A percentile compares a stretch with the other conserved stretches of the same genome.
phyloP scores from a whole-genome alignment of 148 eudicot species.

The Oxyria digyna region DNA sequence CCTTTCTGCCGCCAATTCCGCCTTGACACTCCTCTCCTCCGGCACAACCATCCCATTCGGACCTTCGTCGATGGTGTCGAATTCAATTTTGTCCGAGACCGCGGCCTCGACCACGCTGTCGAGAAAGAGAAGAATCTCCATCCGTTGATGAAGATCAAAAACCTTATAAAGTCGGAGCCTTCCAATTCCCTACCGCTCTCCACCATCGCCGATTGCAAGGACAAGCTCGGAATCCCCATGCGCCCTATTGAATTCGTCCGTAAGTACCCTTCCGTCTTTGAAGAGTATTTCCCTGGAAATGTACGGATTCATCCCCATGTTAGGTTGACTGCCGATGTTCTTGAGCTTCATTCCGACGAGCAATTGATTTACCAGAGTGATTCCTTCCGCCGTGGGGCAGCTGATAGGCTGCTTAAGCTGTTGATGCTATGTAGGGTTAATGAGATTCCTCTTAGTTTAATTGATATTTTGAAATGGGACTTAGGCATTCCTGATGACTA shows the following conservation, averaged over 20 bases:
- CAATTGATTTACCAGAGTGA: slow-evolving; percentile 32
- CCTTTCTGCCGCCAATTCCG: slow-evolving; percentile 10
- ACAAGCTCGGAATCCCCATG: slow-evolving; percentile 28
- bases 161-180: slow-evolving; percentile 53
- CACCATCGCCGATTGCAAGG: slow-evolving; percentile 27
- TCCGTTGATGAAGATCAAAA: slow-evolving; percentile 43
- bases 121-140: slow-evolving; percentile 59
- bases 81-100: slow-evolving; percentile 57
- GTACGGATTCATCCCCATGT: slow-evolving; percentile 46
- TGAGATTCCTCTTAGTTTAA: slow-evolving; percentile 27
- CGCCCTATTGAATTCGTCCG: slow-evolving; percentile 69
- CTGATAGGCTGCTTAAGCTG: slow-evolving; percentile 55
- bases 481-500: slow-evolving; percentile 37
- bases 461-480: slow-evolving; percentile 34
- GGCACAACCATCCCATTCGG: slow-evolving; percentile 18
- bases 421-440: slow-evolving; percentile 49
- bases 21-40: slow-evolving; percentile 2
- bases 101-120: slow-evolving; percentile 73
- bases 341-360: slow-evolving; percentile 51
- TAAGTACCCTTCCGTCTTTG: slow-evolving; percentile 49
- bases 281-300: slow-evolving; percentile 44
- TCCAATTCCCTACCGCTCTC: slow-evolving; percentile 63
- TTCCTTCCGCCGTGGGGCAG: slow-evolving; percentile 25
- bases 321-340: slow-evolving; percentile 34
- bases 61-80: slow-evolving; percentile 30